Conservation (phyloP, 2,329 filamentous ascomycete genomes). For the Ophiostoma piceae region DNA sequence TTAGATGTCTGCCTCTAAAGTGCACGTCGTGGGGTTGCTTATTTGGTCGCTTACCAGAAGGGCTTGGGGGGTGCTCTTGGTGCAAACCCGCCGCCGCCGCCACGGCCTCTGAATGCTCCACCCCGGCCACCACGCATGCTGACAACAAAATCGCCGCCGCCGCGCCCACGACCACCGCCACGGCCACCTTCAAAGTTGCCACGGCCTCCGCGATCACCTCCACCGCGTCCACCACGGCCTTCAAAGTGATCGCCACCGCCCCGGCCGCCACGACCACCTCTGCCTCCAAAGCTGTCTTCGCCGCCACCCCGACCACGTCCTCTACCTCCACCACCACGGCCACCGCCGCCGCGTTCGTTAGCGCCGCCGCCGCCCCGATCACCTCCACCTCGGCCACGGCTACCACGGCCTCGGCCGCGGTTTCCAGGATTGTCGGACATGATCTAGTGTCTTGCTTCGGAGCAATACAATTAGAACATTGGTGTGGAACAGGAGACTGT, state of each 20-base stretch:
- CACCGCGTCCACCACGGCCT: not conserved
- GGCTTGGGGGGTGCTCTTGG: conserved; percentile 7
- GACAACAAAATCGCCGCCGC: conserved; percentile 25
- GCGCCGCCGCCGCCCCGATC: conserved; percentile 3
- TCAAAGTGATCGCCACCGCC: not conserved
- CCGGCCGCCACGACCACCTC: not conserved
- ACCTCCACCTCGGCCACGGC: conserved; percentile 19
- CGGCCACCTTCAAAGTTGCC: conserved; percentile 15
- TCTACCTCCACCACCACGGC: conserved; percentile 2
- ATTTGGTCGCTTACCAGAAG: conserved; percentile 15
- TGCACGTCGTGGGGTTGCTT: not conserved
- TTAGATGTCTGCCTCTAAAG: not conserved
- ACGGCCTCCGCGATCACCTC: conserved; percentile 23
- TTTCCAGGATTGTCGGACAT: conserved; percentile 19
- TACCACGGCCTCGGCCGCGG: conserved; percentile 17
- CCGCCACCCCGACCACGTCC: not conserved
- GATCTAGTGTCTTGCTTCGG: not conserved
- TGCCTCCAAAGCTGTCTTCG: not conserved
- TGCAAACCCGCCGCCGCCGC: conserved; percentile 15
- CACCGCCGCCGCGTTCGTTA: not conserved
- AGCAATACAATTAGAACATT: not conserved
- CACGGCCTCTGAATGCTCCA: conserved; percentile 13
- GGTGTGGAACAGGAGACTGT: not conserved
- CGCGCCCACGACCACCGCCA: conserved; percentile 25
- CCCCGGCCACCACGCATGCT: conserved; percentile 21